These are phyloP conservation scores for Phycomyces nitens DNA, from an alignment of 192 early-diverging fungal species.

Conservation along the genomic window DNA sequence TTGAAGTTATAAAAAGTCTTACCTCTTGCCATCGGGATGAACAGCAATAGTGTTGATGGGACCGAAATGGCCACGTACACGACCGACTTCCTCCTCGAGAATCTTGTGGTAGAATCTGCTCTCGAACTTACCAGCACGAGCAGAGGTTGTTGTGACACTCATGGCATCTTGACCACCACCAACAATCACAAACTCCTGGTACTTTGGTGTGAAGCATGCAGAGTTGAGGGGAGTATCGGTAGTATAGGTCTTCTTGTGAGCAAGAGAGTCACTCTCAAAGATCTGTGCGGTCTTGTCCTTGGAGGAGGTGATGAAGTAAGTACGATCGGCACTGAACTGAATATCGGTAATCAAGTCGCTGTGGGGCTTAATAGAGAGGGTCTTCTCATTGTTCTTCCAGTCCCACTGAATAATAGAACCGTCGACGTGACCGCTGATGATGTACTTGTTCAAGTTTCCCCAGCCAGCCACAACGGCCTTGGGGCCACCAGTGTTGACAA, in stretches of 20 bases:
- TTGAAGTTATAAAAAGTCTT: not conserved
- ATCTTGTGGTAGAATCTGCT: constrained; percentile 95
- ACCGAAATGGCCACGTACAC: constrained; percentile 98
- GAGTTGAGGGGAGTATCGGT: constrained; percentile 91
- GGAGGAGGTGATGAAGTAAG: constrained; percentile 93
- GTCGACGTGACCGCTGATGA: constrained; percentile 92
- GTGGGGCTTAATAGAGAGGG: constrained; percentile 68
- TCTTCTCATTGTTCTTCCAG: constrained; percentile 71
- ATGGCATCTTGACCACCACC: constrained; percentile 99
- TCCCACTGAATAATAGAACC: constrained; percentile 88
- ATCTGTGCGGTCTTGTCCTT: constrained; percentile 92
- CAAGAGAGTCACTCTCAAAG: constrained; percentile 81
- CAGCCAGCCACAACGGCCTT: constrained; percentile 93
- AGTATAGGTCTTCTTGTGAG: constrained; percentile 77
- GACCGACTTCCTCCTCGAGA: constrained; percentile 94
- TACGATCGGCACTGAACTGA: constrained; percentile 85
- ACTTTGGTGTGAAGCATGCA: constrained; percentile 83
- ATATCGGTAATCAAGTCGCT: constrained; percentile 79
- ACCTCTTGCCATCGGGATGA: constrained; percentile 85
- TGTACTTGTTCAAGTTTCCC: constrained; percentile 89
- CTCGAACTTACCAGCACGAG: constrained; percentile 95
- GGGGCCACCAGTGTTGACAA: constrained; percentile 68
- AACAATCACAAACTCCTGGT: constrained; percentile 77
- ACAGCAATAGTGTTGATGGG: constrained; percentile 99
- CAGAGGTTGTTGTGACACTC: constrained; percentile 89